These are phyloP conservation scores for Mallotus nudiflorus DNA, from an alignment of 345 rosid species.

Conservation along the genomic window DNA sequence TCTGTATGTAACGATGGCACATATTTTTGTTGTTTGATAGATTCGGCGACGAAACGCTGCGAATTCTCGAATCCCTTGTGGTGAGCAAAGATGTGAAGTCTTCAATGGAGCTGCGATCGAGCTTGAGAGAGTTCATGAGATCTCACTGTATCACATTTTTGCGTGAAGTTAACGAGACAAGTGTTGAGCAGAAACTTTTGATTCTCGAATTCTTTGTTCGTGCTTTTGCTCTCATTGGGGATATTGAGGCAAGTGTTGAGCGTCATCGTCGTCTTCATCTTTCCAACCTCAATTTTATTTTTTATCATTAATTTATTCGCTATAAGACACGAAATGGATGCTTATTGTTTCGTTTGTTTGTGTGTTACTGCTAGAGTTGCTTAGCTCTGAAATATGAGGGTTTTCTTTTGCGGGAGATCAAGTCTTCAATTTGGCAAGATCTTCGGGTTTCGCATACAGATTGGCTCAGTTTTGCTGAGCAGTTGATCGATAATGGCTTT, in stretches of 20 bases:
- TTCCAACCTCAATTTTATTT: not conserved
- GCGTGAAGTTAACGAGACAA: conserved; percentile 39
- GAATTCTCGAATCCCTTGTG: conserved; percentile 54
- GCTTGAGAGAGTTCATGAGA: conserved; percentile 51
- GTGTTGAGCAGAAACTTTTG: conserved; percentile 52
- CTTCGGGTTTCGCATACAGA: conserved; percentile 55
- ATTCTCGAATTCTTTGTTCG: conserved; percentile 71
- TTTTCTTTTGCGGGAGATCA: conserved; percentile 52
- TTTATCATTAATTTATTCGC: not conserved
- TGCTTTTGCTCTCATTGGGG: conserved; percentile 73
- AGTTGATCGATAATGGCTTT: conserved; percentile 56
- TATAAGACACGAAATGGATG: too few species aligned
- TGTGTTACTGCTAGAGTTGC: conserved; percentile 47
- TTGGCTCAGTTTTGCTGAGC: conserved; percentile 68
- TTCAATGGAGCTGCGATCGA: conserved; percentile 38
- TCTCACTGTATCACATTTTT: conserved; percentile 44
- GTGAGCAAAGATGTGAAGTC: conserved; percentile 54
- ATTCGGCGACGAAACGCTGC: conserved; percentile 57
- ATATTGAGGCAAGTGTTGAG: conserved; percentile 66
- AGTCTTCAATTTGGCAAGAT: conserved; percentile 44
- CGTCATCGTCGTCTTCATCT: too few species aligned
- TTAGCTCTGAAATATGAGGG: conserved; percentile 81
- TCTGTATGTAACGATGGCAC: too few species aligned
- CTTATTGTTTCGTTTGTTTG: not conserved
- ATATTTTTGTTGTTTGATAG: conserved; percentile 37